A percentile compares a stretch with the other conserved stretches of the same genome.
Conservation (phyloP, 805 yeast species). For the Wickerhamiella vanderwaltii region DNA sequence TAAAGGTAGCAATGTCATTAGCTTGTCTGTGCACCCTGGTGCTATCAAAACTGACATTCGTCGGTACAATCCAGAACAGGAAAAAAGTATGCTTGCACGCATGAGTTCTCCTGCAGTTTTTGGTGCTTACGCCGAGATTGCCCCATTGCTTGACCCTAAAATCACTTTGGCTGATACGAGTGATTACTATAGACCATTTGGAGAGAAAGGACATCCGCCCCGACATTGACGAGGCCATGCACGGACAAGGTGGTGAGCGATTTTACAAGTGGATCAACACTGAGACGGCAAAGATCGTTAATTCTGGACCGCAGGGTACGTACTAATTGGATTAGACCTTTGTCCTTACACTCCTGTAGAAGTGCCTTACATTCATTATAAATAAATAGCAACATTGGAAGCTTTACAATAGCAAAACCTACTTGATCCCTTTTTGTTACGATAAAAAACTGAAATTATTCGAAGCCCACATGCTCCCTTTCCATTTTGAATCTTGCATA, state of each 20-base stretch:
- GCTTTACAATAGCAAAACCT: too few species aligned
- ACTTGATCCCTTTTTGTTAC: too few species aligned
- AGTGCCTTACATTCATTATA: too few species aligned
- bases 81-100: constrained; percentile 14
- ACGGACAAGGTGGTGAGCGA: constrained; percentile 29
- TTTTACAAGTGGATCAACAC: constrained; percentile 28
- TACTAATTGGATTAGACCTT: too few species aligned
- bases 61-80: constrained; percentile 22
- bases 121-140: constrained; percentile 39
- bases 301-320: constrained; percentile 3
- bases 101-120: constrained; percentile 22
- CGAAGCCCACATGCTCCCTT: too few species aligned
- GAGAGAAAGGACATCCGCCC: constrained; percentile 29
- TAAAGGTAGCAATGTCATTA: constrained; percentile 24
- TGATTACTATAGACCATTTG: constrained; percentile 33
- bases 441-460: too few species aligned
- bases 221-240: constrained; percentile 29
- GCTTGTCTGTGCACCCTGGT: constrained; percentile 35
- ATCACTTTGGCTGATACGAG: constrained; percentile 29
- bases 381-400: too few species aligned
- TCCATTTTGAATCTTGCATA: too few species aligned
- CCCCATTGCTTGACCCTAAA: constrained; percentile 31
- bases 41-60: constrained; percentile 29
- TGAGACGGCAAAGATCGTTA: neutral
- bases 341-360: too few species aligned